phyloP scores from a whole-genome alignment of 805 yeast species.

The Candida jianshihensis region DNA sequence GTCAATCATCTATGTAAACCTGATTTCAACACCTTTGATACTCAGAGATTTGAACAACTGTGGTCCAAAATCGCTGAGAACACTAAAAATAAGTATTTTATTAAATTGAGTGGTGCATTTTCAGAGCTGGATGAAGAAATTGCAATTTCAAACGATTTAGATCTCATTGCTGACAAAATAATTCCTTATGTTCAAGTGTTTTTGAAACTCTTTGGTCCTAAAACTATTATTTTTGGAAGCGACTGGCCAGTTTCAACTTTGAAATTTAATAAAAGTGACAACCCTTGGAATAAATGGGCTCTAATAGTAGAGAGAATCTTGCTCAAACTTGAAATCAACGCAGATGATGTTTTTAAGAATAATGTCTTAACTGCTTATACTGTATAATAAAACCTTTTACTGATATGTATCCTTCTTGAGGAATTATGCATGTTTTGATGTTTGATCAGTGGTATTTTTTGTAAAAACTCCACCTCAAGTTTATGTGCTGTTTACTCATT shows the following conservation, averaged over 20 bases:
- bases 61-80: conserved; percentile 15
- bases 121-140: conserved; percentile 27
- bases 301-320: conserved; percentile 15
- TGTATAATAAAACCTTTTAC: too few species aligned
- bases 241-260: conserved; percentile 37
- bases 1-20: conserved; percentile 41
- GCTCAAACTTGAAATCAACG: not conserved
- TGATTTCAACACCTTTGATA: conserved; percentile 14
- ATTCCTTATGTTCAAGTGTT: conserved; percentile 29
- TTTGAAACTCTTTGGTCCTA: conserved; percentile 25
- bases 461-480: too few species aligned
- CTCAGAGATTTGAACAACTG: conserved; percentile 17
- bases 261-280: conserved; percentile 13
- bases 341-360: not conserved
- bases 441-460: too few species aligned
- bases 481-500: too few species aligned
- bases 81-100: conserved; percentile 19
- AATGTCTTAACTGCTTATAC: not conserved
- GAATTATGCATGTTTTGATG: too few species aligned
- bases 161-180: conserved; percentile 13
- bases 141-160: conserved; percentile 4
- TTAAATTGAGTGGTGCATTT: conserved; percentile 37
- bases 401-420: too few species aligned
- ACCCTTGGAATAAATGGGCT: conserved; percentile 21
- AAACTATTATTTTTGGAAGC: conserved; percentile 33